Base-by-base conservation (phyloP, 768 basidiomycete species). In the Russula vinacea region DNA sequence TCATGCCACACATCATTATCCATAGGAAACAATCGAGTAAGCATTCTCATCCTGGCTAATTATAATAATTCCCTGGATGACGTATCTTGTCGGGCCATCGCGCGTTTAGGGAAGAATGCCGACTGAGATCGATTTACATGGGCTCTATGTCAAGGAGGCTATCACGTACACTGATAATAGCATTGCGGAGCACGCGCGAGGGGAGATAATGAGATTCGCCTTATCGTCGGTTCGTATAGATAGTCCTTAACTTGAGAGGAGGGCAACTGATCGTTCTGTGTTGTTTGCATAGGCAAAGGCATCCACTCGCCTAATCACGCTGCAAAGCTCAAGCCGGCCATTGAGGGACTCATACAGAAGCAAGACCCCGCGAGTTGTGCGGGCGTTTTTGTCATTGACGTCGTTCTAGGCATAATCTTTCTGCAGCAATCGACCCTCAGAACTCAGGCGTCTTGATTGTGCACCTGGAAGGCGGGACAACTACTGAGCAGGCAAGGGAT, bases 101-200 rank as follows among this genome's bases (percentile, higher is more conserved):
- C 39, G 33, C 7, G 11, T 58, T 49, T 70, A 87, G 83, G 85
- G 89, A 64, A 86, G 87, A 57, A 74, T 82, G 62, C 81, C 81
- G 0, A 90, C 88, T 1, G 90, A 94, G 73, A 77, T 97, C 51
- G 92, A 98, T 74, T 76, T 98, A 29, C 95, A 98, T 71, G 95
- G 93, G 1, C 77, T 98, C 4, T 96, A 92, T 74, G 94, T 96
- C 65, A 93, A 92, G 71, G 96, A 98, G 76, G 92, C 94, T 24
- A 84, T 96, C 54, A 78, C 81, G 49, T 81, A 81, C 58, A 86
- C 84, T 1, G 95, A 98, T 67, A 70, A 73, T 26, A 87, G 89
- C 14, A 82, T 97, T 32, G 76, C 84, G 70, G 76, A 39, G 92
- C 90, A 16, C 87, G 86, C 60, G 74, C 72, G 35, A 75, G 80